Conservation (phyloP, 352 stramenopile genomes). For the Salisapilia sapeloensis region DNA sequence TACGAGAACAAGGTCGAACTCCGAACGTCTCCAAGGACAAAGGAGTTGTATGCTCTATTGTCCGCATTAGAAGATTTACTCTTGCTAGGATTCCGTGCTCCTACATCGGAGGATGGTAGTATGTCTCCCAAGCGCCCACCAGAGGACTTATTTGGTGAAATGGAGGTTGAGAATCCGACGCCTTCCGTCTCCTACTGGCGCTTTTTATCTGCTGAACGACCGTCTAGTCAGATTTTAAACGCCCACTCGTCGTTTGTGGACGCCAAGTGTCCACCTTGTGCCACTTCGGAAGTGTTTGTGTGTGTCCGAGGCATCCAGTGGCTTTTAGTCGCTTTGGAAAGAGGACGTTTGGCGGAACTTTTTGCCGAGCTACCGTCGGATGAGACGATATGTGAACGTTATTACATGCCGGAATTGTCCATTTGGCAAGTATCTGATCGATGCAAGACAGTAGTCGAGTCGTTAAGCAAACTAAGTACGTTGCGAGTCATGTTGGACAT, state of each 20-base stretch:
- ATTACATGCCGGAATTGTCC: conserved; percentile 29
- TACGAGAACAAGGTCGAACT: conserved; percentile 40
- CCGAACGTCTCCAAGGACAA: conserved; percentile 34
- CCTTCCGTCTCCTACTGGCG: conserved; percentile 38
- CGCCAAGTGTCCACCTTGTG: conserved; percentile 25
- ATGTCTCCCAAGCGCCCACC: neutral
- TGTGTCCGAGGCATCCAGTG: conserved; percentile 61
- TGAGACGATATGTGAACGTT: conserved; percentile 17
- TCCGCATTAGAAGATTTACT: conserved; percentile 49
- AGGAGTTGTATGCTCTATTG: conserved; percentile 53
- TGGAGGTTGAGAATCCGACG: conserved; percentile 5
- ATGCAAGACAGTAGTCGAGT: conserved; percentile 29
- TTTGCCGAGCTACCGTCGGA: conserved; percentile 31
- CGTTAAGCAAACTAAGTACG: conserved; percentile 28
- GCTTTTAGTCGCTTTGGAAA: conserved; percentile 45
- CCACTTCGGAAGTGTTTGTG: conserved; percentile 33
- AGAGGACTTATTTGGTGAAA: conserved; percentile 7
- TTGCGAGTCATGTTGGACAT: conserved; percentile 35
- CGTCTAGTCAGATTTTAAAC: conserved; percentile 25
- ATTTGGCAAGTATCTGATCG: conserved; percentile 21
- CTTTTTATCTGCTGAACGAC: conserved; percentile 37
- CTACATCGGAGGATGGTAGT: conserved; percentile 3
- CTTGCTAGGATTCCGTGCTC: conserved; percentile 35
- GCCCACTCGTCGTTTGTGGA: conserved; percentile 43
- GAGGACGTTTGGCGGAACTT: conserved; percentile 29